Evolutionary conservation across 345 rosid genomes (phyloP).

Genomic region (Ailanthus altissimus): DNA sequence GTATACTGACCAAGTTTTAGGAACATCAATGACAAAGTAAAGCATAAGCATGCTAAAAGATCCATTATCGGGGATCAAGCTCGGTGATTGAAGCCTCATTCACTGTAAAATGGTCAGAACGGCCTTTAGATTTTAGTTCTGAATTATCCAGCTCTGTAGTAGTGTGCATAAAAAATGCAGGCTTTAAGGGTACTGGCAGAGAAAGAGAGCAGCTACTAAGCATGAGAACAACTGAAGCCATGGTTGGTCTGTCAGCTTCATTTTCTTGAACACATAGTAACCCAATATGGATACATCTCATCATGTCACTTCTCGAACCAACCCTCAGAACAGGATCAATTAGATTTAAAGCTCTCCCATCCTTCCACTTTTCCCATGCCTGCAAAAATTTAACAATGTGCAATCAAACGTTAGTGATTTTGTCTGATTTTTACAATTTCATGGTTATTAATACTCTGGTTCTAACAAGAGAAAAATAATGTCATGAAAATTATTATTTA

Average conservation of each 20-base stretch:
- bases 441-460: neutral
- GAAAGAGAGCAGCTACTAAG: conserved; percentile 38
- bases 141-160: neutral
- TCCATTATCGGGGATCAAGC: conserved; percentile 19
- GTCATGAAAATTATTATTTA: no score
- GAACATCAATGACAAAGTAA: neutral
- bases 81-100: conserved; percentile 20
- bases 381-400: neutral
- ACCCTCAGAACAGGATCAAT: conserved; percentile 21
- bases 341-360: conserved; percentile 21
- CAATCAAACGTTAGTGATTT: neutral
- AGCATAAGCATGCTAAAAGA: no score
- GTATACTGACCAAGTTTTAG: neutral
- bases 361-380: conserved; percentile 32
- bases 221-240: conserved; percentile 49
- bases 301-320: conserved; percentile 16
- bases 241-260: conserved; percentile 41
- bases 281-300: conserved; percentile 28
- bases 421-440: neutral
- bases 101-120: neutral
- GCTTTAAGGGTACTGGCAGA: conserved; percentile 40
- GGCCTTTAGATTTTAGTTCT: neutral
- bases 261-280: conserved; percentile 60
- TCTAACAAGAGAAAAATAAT: neutral
- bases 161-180: conserved; percentile 12